phyloP scores from a whole-genome alignment of 2,329 filamentous ascomycete genomes.

The Pezicula radicicola region DNA sequence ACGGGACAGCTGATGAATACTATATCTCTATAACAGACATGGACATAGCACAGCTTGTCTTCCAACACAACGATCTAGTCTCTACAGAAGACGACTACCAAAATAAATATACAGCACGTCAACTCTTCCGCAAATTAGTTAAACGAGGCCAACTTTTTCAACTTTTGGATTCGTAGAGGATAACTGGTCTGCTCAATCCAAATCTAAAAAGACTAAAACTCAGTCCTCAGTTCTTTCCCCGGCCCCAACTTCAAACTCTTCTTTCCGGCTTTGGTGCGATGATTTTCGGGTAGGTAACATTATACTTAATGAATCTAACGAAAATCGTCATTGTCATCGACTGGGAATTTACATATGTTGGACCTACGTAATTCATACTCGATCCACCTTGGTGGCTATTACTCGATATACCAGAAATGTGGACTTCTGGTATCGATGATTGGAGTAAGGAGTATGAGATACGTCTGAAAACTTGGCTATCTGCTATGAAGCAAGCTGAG shows the following conservation, averaged over 20 bases:
- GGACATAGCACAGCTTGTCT: too few relatives aligned
- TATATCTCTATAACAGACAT: too few relatives aligned
- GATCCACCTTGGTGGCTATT: conserved; percentile 39
- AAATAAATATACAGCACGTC: too few relatives aligned
- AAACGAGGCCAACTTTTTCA: conserved; percentile 14
- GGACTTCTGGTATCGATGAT: conserved; percentile 25
- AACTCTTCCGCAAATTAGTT: conserved; percentile 26
- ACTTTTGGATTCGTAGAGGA: conserved; percentile 10
- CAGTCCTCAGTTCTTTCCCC: conserved; percentile 8
- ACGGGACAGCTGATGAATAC: too few relatives aligned
- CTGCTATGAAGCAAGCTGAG: conserved; percentile 29
- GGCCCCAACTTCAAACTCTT: conserved; percentile 10
- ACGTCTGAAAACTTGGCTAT: conserved; percentile 31
- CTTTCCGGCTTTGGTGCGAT: conserved; percentile 29
- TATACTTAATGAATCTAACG: conserved; percentile 26
- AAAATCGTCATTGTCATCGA: conserved; percentile 33
- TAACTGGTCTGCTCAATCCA: too few relatives aligned
- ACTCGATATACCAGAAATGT: conserved; percentile 29
- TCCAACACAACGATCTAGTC: too few relatives aligned
- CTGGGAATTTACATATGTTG: conserved; percentile 38
- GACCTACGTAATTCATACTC: conserved; percentile 30
- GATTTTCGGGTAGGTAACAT: conserved; percentile 33
- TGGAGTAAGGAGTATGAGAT: conserved; percentile 31
- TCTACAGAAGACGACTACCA: too few relatives aligned
- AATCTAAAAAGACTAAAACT: too few relatives aligned